Conservation (phyloP, 257 asterid genomes). For the Salvia hispanica region DNA sequence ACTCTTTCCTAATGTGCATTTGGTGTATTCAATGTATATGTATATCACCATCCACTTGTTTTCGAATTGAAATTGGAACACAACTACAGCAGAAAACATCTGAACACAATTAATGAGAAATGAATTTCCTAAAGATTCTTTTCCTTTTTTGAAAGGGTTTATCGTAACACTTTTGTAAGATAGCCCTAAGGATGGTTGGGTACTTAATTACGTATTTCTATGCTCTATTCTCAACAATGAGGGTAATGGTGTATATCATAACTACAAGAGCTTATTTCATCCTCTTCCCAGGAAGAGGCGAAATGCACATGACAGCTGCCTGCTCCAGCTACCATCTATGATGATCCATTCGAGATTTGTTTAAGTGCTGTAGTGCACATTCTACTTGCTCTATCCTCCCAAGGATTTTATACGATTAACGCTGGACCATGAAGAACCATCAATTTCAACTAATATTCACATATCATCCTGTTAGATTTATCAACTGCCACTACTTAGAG, state of each 20-base stretch:
- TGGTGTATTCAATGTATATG: neutral
- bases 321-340: neutral
- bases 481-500: neutral
- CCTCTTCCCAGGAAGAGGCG: neutral
- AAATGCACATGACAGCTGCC: neutral
- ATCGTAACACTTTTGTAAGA: neutral
- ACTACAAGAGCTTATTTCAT: neutral
- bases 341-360: no score
- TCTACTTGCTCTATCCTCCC: neutral
- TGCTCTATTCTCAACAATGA: neutral
- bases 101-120: neutral
- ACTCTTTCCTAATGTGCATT: neutral
- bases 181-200: neutral
- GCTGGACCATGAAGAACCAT: neutral
- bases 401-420: neutral
- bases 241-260: neutral
- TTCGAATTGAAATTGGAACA: neutral
- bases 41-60: no score
- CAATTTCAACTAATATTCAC: neutral
- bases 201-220: neutral
- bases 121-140: neutral
- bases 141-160: neutral
- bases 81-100: neutral
- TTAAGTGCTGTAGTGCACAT: neutral
- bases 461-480: slow-evolving; percentile 1